Base-by-base conservation (phyloP, 257 asterid genomes). In the Rauvolfia tetraphylla region DNA sequence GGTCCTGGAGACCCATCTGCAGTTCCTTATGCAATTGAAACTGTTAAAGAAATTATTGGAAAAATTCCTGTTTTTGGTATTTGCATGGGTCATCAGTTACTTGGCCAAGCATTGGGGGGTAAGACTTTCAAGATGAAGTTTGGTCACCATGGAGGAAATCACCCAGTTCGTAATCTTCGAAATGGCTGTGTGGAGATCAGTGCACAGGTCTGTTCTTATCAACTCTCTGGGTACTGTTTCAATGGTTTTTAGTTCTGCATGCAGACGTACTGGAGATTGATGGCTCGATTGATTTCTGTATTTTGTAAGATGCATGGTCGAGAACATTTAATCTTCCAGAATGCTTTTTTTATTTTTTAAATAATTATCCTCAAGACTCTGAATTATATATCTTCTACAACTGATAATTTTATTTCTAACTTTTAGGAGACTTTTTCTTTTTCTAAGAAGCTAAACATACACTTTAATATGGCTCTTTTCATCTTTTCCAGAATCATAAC, bases 1-100 rank as follows among this genome's bases (percentile, higher is more conserved):
- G 99, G 99, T 59, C 98, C 99, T 4, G 99, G 98, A 29, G 98
- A 95, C 82, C 99, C 99, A 72, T 95, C 97, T 1, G 99, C 98
- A 38, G 99, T 92, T 82, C 99, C 98, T 83, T 95, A 92, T 82
- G 98, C 98, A 75, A 96, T 95, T 48, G 87, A 92, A 80, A 87
- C 93, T 0, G 99, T 92, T 62, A 92, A 86, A 86, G 94, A 90
- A 75, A 63, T 95, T 71, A 82, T 91, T 67, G 98, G 97, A 79
- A 95, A 91, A 80, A 82, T 88, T 77, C 94, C 98, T 23, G 88
- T 92, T 76, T 95, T 95, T 82, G 98, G 99, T 53, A 92, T 95
- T 81, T 95, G 99, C 84, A 95, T 95, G 99, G 99, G 98, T 34
- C 99, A 95, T 78, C 99, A 92, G 83, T 85, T 95, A 84, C 92